A percentile compares a stretch with the other conserved stretches of the same genome.
These are phyloP conservation scores for Microcyclospora pomicola DNA, from an alignment of 2,329 filamentous ascomycete genomes.

Conservation along the genomic window DNA sequence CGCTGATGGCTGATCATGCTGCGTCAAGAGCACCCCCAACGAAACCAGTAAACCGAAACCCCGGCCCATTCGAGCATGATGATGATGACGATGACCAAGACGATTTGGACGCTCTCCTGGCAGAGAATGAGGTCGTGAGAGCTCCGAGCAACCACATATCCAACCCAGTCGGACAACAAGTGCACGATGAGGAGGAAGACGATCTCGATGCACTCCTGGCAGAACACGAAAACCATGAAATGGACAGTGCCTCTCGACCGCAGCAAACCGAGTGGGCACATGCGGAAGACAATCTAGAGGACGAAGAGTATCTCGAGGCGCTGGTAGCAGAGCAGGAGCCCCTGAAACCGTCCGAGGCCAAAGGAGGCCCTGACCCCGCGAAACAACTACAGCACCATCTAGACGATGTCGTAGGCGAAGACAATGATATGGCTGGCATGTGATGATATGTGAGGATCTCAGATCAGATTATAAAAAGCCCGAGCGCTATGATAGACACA, in stretches of 20 bases:
- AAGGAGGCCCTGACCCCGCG: neutral
- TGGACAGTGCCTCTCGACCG: neutral
- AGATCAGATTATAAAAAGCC: too few species aligned
- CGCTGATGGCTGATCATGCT: constrained; percentile 4
- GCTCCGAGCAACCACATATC: too few species aligned
- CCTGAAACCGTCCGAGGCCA: neutral
- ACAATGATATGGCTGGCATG: too few species aligned
- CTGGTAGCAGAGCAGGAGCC: constrained; percentile 10
- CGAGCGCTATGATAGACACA: too few species aligned
- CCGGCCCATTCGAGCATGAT: constrained; percentile 6
- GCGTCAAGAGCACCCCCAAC: neutral
- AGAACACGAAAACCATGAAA: neutral
- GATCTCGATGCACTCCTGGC: constrained; percentile 3
- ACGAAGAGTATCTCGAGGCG: constrained; percentile 15
- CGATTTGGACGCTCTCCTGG: constrained; percentile 3
- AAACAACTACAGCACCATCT: constrained; percentile 23
- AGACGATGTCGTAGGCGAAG: constrained; percentile 12
- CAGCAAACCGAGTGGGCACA: neutral
- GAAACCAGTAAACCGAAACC: neutral
- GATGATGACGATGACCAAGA: constrained; percentile 10
- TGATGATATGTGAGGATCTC: too few species aligned
- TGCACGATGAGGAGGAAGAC: constrained; percentile 1
- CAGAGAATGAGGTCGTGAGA: neutral
- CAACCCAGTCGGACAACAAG: constrained; percentile 2
- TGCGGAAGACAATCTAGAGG: constrained; percentile 6